These are phyloP conservation scores for Alternaria arbusti DNA, from an alignment of 2,329 filamentous ascomycete genomes.

Conservation along the genomic window DNA sequence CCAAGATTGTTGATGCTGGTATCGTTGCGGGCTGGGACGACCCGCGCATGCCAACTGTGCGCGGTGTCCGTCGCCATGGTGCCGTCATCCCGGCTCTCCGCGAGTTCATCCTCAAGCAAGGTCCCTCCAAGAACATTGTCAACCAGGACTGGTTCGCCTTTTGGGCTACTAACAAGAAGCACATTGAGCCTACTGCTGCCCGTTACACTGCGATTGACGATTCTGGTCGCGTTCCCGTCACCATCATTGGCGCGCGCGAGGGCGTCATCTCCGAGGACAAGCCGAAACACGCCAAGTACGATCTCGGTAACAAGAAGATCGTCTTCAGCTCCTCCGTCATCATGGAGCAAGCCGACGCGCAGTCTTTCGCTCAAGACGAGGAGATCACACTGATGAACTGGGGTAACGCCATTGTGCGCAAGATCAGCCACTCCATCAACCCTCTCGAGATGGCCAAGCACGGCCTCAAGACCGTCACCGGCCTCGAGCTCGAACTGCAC, in stretches of 20 bases:
- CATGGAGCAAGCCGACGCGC: conserved; percentile 86
- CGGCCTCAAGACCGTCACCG: conserved; percentile 62
- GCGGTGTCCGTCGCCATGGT: conserved; percentile 77
- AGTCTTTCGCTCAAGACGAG: conserved; percentile 80
- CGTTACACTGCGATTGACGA: conserved; percentile 66
- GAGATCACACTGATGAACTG: conserved; percentile 97
- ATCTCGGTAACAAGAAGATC: conserved; percentile 85
- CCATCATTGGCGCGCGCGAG: conserved; percentile 66
- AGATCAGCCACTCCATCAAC: conserved; percentile 63
- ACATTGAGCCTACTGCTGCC: conserved; percentile 57
- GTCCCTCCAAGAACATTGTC: conserved; percentile 82
- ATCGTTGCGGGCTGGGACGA: conserved; percentile 86
- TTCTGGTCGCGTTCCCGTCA: conserved; percentile 74
- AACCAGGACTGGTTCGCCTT: conserved; percentile 80
- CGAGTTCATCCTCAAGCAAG: conserved; percentile 85
- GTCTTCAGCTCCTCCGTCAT: conserved; percentile 76
- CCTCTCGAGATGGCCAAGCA: conserved; percentile 53
- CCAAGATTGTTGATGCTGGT: conserved; percentile 78
- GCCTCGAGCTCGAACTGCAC: conserved; percentile 83
- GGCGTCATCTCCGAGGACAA: conserved; percentile 71
- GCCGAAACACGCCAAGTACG: conserved; percentile 89
- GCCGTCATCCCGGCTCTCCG: conserved; percentile 80
- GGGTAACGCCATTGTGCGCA: conserved; percentile 85
- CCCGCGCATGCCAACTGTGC: conserved; percentile 83
- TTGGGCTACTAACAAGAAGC: conserved; percentile 62